phyloP scores from a whole-genome alignment of 768 basidiomycete genomes.

The Galerina sulciceps region DNA sequence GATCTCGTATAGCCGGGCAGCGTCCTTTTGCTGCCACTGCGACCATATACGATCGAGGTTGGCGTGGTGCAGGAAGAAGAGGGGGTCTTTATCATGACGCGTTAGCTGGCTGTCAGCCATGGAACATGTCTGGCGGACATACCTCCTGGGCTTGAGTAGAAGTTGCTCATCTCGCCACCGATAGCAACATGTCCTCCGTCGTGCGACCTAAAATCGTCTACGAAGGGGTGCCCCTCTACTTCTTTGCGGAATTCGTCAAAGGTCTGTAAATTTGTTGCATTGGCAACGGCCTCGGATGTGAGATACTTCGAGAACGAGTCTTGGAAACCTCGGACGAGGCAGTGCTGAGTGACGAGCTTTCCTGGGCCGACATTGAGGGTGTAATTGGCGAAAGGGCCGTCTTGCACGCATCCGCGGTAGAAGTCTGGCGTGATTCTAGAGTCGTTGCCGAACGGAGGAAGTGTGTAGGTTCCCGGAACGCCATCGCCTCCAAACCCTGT shows the following conservation, averaged over 20 bases:
- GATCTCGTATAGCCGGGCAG: slow-evolving; percentile 33
- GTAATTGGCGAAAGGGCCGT: slow-evolving; percentile 40
- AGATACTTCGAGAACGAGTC: slow-evolving; percentile 21
- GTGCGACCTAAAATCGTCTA: slow-evolving; percentile 28
- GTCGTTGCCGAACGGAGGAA: slow-evolving; percentile 7
- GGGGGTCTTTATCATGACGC: slow-evolving; percentile 29
- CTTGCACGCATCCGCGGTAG: slow-evolving; percentile 29
- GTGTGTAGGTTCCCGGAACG: slow-evolving; percentile 20
- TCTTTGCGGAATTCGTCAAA: slow-evolving; percentile 39
- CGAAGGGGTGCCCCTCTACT: slow-evolving; percentile 37
- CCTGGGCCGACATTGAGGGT: slow-evolving; percentile 38
- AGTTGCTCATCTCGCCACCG: slow-evolving; percentile 36
- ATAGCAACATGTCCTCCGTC: slow-evolving; percentile 39
- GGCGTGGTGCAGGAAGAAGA: slow-evolving; percentile 45
- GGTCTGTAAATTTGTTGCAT: slow-evolving; percentile 24
- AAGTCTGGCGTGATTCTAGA: slow-evolving; percentile 11
- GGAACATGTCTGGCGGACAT: slow-evolving; percentile 7
- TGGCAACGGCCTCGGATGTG: slow-evolving; percentile 21
- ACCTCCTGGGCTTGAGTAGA: slow-evolving; percentile 44
- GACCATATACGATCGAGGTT: slow-evolving; percentile 47
- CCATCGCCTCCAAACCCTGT: slow-evolving; percentile 42
- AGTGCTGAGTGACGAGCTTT: slow-evolving; percentile 31
- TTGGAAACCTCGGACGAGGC: slow-evolving; percentile 37
- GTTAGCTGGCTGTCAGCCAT: background rate
- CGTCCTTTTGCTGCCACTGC: slow-evolving; percentile 36